Percentiles rank a stretch among this genome's conserved stretches.
These are phyloP conservation scores for Pichia nakasei DNA, from an alignment of 805 yeast species.

Conservation along the genomic window DNA sequence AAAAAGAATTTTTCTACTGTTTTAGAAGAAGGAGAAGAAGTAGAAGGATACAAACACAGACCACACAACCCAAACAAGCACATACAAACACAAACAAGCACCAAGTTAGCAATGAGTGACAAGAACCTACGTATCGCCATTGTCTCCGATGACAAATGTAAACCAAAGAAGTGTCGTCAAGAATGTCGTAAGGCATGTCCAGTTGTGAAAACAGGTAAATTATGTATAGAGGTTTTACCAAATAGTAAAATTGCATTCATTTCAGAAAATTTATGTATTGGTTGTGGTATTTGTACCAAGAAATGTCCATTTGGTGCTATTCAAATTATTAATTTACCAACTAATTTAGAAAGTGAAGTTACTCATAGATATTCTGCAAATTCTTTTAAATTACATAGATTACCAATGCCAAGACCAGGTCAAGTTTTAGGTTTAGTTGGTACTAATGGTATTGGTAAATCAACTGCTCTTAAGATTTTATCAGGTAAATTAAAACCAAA, in stretches of 20 bases:
- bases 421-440: conserved; percentile 97
- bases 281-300: conserved; percentile 99
- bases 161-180: conserved; percentile 97
- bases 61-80: no score
- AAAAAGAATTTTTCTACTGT: neutral
- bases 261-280: conserved; percentile 90
- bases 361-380: conserved; percentile 98
- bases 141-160: conserved; percentile 89
- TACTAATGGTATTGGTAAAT: conserved; percentile 98
- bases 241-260: conserved; percentile 87
- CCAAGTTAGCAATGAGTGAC: conserved; percentile 28
- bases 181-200: conserved; percentile 97
- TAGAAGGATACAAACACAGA: neutral
- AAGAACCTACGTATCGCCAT: conserved; percentile 83
- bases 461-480: conserved; percentile 91
- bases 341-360: conserved; percentile 84
- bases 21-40: neutral
- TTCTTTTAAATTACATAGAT: conserved; percentile 91
- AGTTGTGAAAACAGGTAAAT: conserved; percentile 93
- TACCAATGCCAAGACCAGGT: conserved; percentile 98
- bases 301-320: conserved; percentile 98
- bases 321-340: conserved; percentile 90
- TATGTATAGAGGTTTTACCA: conserved; percentile 94
- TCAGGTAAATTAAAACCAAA: conserved; percentile 98
- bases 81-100: no score